A percentile compares a stretch with the other conserved stretches of the same genome.
Conservation (phyloP, 345 rosid genomes). For the Hibiscus trionum region DNA sequence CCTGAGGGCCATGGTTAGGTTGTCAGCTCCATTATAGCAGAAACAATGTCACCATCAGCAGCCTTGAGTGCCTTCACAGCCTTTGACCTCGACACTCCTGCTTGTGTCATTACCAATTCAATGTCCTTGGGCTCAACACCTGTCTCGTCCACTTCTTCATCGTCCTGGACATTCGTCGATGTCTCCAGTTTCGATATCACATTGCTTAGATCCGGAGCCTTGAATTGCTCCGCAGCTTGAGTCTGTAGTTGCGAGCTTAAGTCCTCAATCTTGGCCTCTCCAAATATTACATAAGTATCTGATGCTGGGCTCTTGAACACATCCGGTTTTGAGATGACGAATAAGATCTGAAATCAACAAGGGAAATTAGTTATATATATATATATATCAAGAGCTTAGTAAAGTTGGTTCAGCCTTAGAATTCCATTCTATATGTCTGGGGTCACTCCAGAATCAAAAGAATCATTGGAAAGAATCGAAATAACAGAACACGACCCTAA, state of each 20-base stretch:
- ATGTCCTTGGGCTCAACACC: constrained; percentile 89
- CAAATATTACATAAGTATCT: constrained; percentile 70
- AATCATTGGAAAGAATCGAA: not conserved
- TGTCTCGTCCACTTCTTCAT: constrained; percentile 76
- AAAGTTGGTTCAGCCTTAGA: not conserved
- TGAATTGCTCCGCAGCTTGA: constrained; percentile 84
- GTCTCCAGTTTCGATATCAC: constrained; percentile 58
- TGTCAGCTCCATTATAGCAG: constrained; percentile 92
- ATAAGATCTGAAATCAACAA: constrained; percentile 41
- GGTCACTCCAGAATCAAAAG: not conserved
- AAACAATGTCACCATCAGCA: constrained; percentile 67
- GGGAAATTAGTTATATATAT: not conserved
- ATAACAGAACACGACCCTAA: not conserved
- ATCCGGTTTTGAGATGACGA: constrained; percentile 81
- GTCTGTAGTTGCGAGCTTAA: constrained; percentile 78
- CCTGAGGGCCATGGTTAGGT: constrained; percentile 22
- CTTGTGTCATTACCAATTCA: constrained; percentile 89
- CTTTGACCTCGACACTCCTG: constrained; percentile 62
- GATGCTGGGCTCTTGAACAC: constrained; percentile 88
- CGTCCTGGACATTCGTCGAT: constrained; percentile 54
- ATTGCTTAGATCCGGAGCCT: constrained; percentile 53
- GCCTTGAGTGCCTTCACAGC: constrained; percentile 80
- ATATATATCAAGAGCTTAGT: not conserved
- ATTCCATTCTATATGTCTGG: not conserved
- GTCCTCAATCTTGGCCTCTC: constrained; percentile 91